Evolutionary conservation across 495 filamentous ascomycete species (phyloP).

Genomic region (Neurospora sp.): DNA sequence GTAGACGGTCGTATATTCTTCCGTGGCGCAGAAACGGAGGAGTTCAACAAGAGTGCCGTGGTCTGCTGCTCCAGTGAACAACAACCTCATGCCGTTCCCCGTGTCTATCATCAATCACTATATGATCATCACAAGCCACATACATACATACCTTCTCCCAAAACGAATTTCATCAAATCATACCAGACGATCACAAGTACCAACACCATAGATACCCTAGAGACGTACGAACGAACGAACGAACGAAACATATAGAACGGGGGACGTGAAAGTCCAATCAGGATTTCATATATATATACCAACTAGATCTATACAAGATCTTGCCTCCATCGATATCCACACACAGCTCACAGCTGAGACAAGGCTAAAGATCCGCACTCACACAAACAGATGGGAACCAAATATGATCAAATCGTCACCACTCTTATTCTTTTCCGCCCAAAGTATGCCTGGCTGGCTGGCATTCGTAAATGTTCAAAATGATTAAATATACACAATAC

Average conservation of each 20-base stretch:
- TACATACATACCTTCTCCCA: not conserved
- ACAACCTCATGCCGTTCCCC: no score
- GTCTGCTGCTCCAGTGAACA: no score
- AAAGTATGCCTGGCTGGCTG: conserved; percentile 6
- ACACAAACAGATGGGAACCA: not conserved
- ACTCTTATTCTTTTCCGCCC: not conserved
- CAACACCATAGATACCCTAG: not conserved
- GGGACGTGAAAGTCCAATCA: not conserved
- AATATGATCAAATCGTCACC: not conserved
- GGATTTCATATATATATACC: not conserved
- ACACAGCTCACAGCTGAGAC: not conserved
- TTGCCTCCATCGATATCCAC: not conserved
- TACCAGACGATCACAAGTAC: not conserved
- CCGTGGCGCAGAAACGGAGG: no score
- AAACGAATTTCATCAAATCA: not conserved
- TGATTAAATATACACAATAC: conserved; percentile 18
- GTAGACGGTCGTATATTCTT: no score
- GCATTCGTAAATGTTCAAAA: conserved; percentile 7
- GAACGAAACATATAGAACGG: not conserved
- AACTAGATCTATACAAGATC: not conserved
- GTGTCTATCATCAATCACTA: no score
- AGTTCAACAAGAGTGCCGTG: no score
- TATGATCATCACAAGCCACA: no score
- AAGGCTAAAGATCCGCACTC: not conserved
- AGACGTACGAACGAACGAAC: not conserved